Evolutionary conservation across 192 early-diverging fungal genomes (phyloP).

Genomic region (Backusella luteola): DNA sequence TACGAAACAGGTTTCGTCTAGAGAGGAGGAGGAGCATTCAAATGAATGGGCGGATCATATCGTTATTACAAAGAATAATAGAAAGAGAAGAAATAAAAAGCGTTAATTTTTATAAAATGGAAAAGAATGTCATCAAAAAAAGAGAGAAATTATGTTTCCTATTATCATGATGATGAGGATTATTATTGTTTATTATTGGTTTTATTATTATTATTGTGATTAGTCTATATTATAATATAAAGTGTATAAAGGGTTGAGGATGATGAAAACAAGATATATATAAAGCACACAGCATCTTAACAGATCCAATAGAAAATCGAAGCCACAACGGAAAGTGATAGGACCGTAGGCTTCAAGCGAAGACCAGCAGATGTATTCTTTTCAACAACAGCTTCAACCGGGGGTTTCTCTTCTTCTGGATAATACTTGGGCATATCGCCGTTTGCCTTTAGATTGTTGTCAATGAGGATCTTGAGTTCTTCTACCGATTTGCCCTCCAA

Average conservation of each 20-base stretch:
- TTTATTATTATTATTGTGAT: not conserved
- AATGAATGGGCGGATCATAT: constrained; percentile 29
- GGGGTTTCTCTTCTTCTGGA: not conserved
- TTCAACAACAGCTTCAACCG: not conserved
- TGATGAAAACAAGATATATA: not conserved
- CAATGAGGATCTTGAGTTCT: not conserved
- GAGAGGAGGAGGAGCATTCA: not conserved
- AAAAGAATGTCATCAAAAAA: no score
- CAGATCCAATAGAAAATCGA: not conserved
- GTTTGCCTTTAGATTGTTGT: not conserved
- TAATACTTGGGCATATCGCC: not conserved
- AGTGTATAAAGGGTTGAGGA: not conserved
- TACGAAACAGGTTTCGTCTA: constrained; percentile 5
- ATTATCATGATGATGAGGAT: not conserved
- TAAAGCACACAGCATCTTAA: not conserved
- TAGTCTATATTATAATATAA: not conserved
- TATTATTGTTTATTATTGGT: not conserved
- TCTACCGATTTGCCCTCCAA: constrained; percentile 11
- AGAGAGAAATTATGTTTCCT: not conserved
- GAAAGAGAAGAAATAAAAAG: constrained; percentile 22
- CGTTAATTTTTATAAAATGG: constrained; percentile 2
- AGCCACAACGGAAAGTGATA: not conserved
- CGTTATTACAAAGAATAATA: constrained; percentile 15
- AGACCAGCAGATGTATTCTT: not conserved
- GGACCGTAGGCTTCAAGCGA: not conserved